Base-by-base conservation (phyloP, 176 grass and related monocot species). In the Triticum timopheevii region DNA sequence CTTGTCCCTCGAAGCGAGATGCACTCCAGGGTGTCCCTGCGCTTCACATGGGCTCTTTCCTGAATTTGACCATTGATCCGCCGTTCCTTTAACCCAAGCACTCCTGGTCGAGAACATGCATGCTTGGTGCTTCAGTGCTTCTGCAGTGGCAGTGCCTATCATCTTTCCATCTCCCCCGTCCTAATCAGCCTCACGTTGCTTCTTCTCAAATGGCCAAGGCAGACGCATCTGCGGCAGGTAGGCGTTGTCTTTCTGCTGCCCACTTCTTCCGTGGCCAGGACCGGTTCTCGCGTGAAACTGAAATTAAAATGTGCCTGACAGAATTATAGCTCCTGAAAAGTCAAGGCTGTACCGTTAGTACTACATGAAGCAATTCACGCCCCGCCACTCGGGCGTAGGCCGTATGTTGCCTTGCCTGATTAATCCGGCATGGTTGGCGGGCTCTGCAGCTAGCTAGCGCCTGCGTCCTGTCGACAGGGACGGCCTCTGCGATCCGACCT, bases 381-480 rank as follows among this genome's bases (percentile, higher is more conserved):
- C 25, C 25, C 22, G 16, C 80, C 22, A n/a, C 30, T 52, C 15
- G 25, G 20, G 10, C 16, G 4, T 10, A 10, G 1, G 0, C 40
- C 38, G 4, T 73, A 16, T n/a, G 5, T 11, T 13, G n/a, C 24
- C 64, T 11, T 13, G n/a, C 24, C 75, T 12, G 56, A 65, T 36
- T 65, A 52, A 24, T 30, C 38, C 44, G 76, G 64, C 35, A 63
- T 50, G 52, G 76, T 47, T 63, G 85, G 36, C 8, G 13, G 5
- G 38, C 45, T 49, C 8, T 59, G 19, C 19, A 52, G 28, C 28
- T 2, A 30, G 44, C 17, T n/a, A 40, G 10, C 47, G 34, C 40
- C 58, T 65, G 39, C 61, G 28, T 68, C 59, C 65, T 20, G 69
- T n/a, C 59, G 73, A 77, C 70, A 56, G 5, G 70, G 79, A 87